Evolutionary conservation across 495 filamentous ascomycete genomes (phyloP), one percentile per base, ranked within the genome.

Genomic region (Penicillium pulvis): DNA sequence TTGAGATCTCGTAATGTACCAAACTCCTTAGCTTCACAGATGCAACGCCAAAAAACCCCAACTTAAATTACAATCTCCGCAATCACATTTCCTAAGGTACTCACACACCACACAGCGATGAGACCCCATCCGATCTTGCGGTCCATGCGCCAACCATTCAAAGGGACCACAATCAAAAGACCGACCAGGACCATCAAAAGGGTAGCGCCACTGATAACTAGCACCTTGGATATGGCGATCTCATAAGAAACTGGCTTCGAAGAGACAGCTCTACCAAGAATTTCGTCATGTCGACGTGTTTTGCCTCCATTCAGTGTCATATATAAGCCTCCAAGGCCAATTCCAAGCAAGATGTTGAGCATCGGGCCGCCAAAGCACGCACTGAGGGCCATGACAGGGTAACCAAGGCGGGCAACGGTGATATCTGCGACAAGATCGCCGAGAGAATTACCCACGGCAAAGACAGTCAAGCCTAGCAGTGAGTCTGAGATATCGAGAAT

Each of bases 301-400:
- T 59, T 62, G 3, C 61, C 54, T 6, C 60, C 31, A 6, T 79
- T 75, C 28, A 93, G 71, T 5, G 86, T 90, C 81, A 97, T 94
- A 64, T 91, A 96, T 33, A 91, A 77, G 1, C 95, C 95, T 20
- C 88, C 87, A 9, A 97, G 73, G 3, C 95, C 95, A 47, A 99
- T 92, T 0, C 95, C 95, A 12, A 99, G 84, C 0, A 99, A 76
- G 53, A 99, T 99, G 65, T 99, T 99, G 24, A 99, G 82, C 91
- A 99, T 91, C 0, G 95, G 95, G 0, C 95, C 95, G 16, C 95
- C 95, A 65, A 98, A 98, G 67, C 95, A 99, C 28, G 95, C 95
- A 56, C 74, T 76, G 62, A 99, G 80, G 8, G 95, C 95, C 95
- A 99, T 99, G 43, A 98, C 92, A 0, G 95, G 95, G 73, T 92